A percentile compares a stretch with the other conserved stretches of the same genome.
Conservation (phyloP, 1,139 yeast genomes). For the Meyerozyma guilliermondii region DNA sequence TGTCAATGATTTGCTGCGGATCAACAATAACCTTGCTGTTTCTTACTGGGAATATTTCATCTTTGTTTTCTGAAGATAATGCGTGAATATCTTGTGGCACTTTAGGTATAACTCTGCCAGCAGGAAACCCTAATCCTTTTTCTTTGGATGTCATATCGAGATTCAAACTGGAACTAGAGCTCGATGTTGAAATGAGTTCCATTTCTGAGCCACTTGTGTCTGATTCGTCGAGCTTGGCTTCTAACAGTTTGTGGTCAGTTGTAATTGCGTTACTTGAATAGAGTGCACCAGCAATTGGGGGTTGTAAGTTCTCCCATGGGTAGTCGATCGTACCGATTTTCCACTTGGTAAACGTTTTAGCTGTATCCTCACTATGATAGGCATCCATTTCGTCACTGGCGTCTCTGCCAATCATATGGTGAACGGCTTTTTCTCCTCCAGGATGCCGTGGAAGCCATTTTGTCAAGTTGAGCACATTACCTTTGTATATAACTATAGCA, state of each 20-base stretch:
- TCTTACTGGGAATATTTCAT: constrained; percentile 33
- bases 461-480: constrained; percentile 59
- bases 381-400: constrained; percentile 90
- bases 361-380: constrained; percentile 63
- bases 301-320: constrained; percentile 69
- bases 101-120: constrained; percentile 37
- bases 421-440: constrained; percentile 83
- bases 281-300: constrained; percentile 84
- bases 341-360: constrained; percentile 46
- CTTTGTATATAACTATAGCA: constrained; percentile 61
- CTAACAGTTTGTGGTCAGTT: constrained; percentile 2
- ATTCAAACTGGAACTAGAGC: constrained; percentile 8
- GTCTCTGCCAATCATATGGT: constrained; percentile 82
- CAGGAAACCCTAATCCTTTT: constrained; percentile 32
- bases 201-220: constrained; percentile 11
- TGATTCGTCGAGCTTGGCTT: constrained; percentile 6
- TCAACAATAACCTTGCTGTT: constrained; percentile 39
- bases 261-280: constrained; percentile 22
- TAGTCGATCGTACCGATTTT: constrained; percentile 58
- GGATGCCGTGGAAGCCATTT: constrained; percentile 74
- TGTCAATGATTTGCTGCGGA: constrained; percentile 49
- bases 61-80: constrained; percentile 31
- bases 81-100: constrained; percentile 43
- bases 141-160: constrained; percentile 2
- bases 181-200: constrained; percentile 11